phyloP scores from a whole-genome alignment of 305 asterid species.

The Salvia sclarea region DNA sequence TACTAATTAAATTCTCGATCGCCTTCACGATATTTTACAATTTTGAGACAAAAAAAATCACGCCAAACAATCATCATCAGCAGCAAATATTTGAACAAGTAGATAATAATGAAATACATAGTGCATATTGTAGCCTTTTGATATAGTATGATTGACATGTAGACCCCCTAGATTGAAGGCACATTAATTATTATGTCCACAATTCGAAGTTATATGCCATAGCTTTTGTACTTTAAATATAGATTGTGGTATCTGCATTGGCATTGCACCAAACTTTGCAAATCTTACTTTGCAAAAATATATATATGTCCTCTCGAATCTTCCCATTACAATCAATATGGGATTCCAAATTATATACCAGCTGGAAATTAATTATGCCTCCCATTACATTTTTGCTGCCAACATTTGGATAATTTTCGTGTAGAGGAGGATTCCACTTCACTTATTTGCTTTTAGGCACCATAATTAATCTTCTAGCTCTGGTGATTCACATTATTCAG shows the following conservation, averaged over 20 bases:
- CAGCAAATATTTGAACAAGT: neutral
- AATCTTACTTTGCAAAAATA: constrained; percentile 20
- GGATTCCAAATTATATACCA: neutral
- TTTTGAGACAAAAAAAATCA: neutral
- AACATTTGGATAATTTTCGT: constrained; percentile 30
- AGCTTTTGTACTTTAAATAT: constrained; percentile 29
- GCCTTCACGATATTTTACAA: neutral
- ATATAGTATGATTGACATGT: neutral
- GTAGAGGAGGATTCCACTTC: constrained; percentile 32
- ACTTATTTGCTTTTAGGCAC: neutral
- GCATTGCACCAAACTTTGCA: constrained; percentile 57
- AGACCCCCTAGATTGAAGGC: constrained; percentile 21
- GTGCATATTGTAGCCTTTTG: neutral
- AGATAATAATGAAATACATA: neutral
- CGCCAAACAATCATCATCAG: neutral
- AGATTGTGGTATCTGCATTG: constrained; percentile 57
- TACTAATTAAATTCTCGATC: neutral
- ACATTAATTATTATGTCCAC: constrained; percentile 21
- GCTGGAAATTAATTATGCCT: neutral
- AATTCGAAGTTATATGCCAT: neutral
- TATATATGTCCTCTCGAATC: constrained; percentile 38
- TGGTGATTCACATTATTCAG: neutral
- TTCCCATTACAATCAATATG: constrained; percentile 27
- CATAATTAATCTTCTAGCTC: neutral
- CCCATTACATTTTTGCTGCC: constrained; percentile 7